Conservation (phyloP, 805 yeast genomes). For the Danielozyma ontarioensis region DNA sequence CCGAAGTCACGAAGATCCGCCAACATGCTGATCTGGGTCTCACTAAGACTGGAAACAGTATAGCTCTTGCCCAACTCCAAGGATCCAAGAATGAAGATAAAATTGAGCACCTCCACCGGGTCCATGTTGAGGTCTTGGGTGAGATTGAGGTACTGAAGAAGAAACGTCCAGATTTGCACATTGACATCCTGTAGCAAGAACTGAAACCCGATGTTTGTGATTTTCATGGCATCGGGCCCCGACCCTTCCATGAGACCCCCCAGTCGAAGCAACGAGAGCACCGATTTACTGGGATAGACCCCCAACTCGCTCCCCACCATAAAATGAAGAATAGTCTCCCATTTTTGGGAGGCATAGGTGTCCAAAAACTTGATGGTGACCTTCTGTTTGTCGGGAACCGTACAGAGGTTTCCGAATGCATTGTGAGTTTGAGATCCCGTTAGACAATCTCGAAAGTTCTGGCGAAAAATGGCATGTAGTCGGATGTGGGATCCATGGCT, state of each 20-base stretch:
- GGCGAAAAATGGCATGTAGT: constrained; percentile 68
- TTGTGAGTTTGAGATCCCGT: constrained; percentile 68
- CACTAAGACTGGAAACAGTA: constrained; percentile 61
- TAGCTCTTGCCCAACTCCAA: constrained; percentile 88
- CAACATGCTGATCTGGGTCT: constrained; percentile 80
- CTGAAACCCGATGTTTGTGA: constrained; percentile 92
- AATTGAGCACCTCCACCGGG: constrained; percentile 91
- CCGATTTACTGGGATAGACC: constrained; percentile 73
- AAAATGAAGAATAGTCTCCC: constrained; percentile 94
- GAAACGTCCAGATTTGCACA: constrained; percentile 90
- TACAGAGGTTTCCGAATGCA: constrained; percentile 73
- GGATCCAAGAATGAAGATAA: constrained; percentile 89
- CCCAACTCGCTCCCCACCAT: constrained; percentile 91
- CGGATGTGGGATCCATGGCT: constrained; percentile 42
- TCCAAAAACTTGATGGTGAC: constrained; percentile 68
- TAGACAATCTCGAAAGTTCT: constrained; percentile 73
- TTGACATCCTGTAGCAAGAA: constrained; percentile 88
- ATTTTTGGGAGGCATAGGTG: constrained; percentile 73
- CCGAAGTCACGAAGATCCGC: constrained; percentile 91
- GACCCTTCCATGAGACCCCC: constrained; percentile 83
- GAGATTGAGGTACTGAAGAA: constrained; percentile 81
- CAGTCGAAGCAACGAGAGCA: constrained; percentile 66
- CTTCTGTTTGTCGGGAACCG: constrained; percentile 45
- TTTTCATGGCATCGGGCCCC: constrained; percentile 44
- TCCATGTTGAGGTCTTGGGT: constrained; percentile 86